Percentiles rank a stretch among this genome's conserved stretches.
phyloP scores from a whole-genome alignment of 2,329 filamentous ascomycete genomes.

The Calonectria crousiana region DNA sequence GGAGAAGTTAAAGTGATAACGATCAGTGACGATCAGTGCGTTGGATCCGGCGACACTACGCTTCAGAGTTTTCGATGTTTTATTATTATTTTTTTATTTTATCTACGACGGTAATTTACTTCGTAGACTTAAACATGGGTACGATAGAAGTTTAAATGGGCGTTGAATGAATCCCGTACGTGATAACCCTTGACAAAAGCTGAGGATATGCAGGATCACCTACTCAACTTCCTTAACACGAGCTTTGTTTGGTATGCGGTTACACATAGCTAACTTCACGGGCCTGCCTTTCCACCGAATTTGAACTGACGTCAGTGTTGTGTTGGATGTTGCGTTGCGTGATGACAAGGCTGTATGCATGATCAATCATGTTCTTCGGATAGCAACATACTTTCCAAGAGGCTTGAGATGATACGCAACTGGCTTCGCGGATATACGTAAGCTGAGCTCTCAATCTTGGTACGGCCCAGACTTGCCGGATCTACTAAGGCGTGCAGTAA shows the following conservation, averaged over 20 bases:
- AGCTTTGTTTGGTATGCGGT: neutral
- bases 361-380: neutral
- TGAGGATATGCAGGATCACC: neutral
- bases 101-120: neutral
- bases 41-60: neutral
- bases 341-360: neutral
- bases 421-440: neutral
- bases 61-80: neutral
- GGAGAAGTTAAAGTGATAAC: neutral
- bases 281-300: neutral
- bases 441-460: neutral
- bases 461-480: neutral
- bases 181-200: neutral
- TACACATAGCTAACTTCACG: neutral
- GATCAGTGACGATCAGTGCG: neutral
- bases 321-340: neutral
- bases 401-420: neutral
- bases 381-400: neutral
- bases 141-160: neutral
- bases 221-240: neutral
- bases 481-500: neutral
- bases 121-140: neutral
- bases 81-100: no score
- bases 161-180: neutral
- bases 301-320: neutral